phyloP scores from a whole-genome alignment of 345 rosid genomes.

The Eucalyptus sideroxylon region DNA sequence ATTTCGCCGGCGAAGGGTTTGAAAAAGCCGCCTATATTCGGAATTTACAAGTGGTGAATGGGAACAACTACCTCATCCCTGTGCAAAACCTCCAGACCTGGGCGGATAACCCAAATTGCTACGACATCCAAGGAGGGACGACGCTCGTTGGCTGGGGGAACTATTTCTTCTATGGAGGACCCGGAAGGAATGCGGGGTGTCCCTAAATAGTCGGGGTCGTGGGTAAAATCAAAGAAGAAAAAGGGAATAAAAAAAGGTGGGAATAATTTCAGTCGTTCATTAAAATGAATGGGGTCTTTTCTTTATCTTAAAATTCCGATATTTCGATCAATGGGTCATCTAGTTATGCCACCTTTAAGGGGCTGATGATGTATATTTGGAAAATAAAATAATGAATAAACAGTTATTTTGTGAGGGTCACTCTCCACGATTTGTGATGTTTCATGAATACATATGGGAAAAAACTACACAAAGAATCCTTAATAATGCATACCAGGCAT shows the following conservation, averaged over 20 bases:
- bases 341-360: constrained; percentile 8
- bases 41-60: constrained; percentile 75
- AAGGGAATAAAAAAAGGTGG: not conserved
- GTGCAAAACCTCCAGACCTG: constrained; percentile 44
- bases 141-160: constrained; percentile 58
- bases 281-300: constrained; percentile 8
- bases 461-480: not conserved
- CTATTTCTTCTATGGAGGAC: constrained; percentile 93
- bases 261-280: not conserved
- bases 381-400: constrained; percentile 8
- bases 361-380: not conserved
- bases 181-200: constrained; percentile 81
- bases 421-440: not conserved
- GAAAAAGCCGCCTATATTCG: constrained; percentile 80
- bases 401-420: not conserved
- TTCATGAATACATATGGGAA: not conserved
- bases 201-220: constrained; percentile 26
- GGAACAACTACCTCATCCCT: constrained; percentile 85
- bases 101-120: constrained; percentile 84
- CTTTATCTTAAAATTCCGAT: not conserved
- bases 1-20: constrained; percentile 80
- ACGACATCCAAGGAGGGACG: constrained; percentile 77
- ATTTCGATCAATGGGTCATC: constrained; percentile 15
- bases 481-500: not conserved
- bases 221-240: not conserved